Conservation (phyloP, 495 filamentous ascomycete species). For the Penicillium egyptiacum region DNA sequence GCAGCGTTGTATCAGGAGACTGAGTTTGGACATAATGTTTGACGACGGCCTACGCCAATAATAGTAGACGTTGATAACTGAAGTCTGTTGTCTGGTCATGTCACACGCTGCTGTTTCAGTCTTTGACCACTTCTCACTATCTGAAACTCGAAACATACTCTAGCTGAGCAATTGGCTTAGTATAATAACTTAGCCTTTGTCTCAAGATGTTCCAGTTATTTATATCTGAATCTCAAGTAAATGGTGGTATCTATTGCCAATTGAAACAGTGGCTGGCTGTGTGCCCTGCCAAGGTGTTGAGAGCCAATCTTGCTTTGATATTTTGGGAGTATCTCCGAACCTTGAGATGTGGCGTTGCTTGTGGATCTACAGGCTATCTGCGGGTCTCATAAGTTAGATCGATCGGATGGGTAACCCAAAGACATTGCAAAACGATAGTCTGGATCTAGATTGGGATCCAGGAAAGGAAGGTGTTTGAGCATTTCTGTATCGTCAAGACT, state of each 20-base stretch:
- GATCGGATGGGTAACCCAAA: conserved; percentile 12
- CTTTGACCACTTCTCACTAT: not conserved
- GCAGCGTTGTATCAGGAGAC: conserved; percentile 9
- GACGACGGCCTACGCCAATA: not conserved
- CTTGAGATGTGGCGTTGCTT: not conserved
- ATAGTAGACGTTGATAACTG: not conserved
- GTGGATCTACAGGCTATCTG: conserved; percentile 3
- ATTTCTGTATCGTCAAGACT: not conserved
- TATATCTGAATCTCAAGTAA: not conserved
- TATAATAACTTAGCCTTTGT: not conserved
- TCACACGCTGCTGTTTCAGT: conserved; percentile 7
- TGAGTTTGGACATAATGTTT: not conserved
- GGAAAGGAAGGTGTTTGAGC: conserved; percentile 2
- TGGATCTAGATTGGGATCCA: not conserved
- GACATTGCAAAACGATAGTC: not conserved
- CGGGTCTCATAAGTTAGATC: conserved; percentile 9
- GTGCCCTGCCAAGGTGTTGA: conserved; percentile 6
- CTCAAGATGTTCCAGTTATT: conserved; percentile 9
- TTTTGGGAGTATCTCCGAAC: conserved; percentile 5
- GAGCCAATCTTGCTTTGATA: conserved; percentile 3
- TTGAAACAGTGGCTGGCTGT: conserved; percentile 4
- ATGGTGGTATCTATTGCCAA: not conserved
- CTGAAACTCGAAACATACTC: not conserved
- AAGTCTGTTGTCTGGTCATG: conserved; percentile 1
- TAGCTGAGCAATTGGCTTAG: not conserved